A percentile compares a stretch with the other conserved stretches of the same genome.
phyloP scores from a whole-genome alignment of 2,329 filamentous ascomycete genomes.

The Elsinoe necatrix region DNA sequence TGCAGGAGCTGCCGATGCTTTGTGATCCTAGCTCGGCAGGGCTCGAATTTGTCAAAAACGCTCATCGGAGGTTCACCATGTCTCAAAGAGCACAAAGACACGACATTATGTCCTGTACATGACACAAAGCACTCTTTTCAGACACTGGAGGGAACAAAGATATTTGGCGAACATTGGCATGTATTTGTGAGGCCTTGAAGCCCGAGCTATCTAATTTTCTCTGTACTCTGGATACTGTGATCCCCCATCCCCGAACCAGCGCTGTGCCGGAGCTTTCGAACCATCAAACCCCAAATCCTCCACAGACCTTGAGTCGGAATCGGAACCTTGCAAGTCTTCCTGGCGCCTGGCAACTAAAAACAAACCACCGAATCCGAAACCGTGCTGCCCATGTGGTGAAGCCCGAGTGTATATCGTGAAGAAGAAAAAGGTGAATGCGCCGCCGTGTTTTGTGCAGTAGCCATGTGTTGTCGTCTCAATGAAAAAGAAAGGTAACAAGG shows the following conservation, averaged over 20 bases:
- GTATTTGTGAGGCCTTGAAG: conserved; percentile 3
- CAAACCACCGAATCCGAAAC: not conserved
- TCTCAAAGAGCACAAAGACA: not conserved
- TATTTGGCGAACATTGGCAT: conserved; percentile 7
- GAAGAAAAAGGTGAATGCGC: conserved; percentile 11
- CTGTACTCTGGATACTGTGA: conserved; percentile 11
- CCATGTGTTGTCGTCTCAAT: not conserved
- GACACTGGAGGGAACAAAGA: not conserved
- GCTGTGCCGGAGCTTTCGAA: not conserved
- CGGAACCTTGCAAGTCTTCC: not conserved
- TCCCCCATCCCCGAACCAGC: not conserved
- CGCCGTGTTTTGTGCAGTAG: not conserved
- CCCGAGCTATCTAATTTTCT: conserved; percentile 10
- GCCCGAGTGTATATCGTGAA: not conserved
- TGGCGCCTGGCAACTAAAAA: conserved; percentile 3
- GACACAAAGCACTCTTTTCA: not conserved
- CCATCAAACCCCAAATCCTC: not conserved
- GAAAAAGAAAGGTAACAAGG: not conserved
- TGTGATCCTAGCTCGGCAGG: not conserved
- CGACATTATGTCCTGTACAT: not conserved
- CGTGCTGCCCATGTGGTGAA: conserved; percentile 3
- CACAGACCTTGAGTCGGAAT: not conserved
- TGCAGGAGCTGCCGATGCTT: too few relatives aligned
- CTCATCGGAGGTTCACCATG: not conserved
- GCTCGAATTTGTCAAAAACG: not conserved